Evolutionary conservation across 306 rosid species (phyloP).

Genomic region (Gastrolobium bilobum): DNA sequence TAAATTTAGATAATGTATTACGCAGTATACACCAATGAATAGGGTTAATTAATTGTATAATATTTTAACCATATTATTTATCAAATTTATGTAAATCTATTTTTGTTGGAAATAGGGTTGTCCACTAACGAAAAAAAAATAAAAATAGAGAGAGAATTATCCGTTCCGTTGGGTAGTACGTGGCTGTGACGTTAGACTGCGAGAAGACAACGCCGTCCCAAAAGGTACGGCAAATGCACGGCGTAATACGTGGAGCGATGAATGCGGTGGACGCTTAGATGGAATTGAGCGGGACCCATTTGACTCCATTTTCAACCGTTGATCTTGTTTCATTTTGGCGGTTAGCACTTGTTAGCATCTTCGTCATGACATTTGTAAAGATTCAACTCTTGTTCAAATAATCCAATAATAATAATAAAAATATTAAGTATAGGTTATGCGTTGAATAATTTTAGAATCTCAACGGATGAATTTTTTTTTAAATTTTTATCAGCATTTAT

Average conservation of each 20-base stretch:
- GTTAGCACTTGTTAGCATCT: not conserved
- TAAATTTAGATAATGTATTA: no score
- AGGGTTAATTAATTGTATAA: no score
- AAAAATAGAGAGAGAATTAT: not conserved
- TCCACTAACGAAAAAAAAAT: not conserved
- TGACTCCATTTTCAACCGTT: not conserved
- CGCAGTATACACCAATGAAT: no score
- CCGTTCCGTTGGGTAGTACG: not conserved
- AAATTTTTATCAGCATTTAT: no score
- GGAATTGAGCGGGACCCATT: constrained; percentile 34
- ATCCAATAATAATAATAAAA: not conserved
- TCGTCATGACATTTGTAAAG: not conserved
- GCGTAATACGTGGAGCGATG: constrained; percentile 75
- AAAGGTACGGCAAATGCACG: constrained; percentile 68
- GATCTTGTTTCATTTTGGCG: not conserved
- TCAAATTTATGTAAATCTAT: no score
- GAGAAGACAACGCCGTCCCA: not conserved
- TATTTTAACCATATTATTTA: not conserved
- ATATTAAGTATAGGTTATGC: no score
- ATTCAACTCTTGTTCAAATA: constrained; percentile 13
- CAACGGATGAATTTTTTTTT: no score
- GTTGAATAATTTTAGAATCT: no score
- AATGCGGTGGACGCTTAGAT: constrained; percentile 55
- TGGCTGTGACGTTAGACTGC: not conserved
- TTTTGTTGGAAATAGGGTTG: no score